Evolutionary conservation across 768 basidiomycete species (phyloP).

Genomic region (Phanerodontia chrysosporium): DNA sequence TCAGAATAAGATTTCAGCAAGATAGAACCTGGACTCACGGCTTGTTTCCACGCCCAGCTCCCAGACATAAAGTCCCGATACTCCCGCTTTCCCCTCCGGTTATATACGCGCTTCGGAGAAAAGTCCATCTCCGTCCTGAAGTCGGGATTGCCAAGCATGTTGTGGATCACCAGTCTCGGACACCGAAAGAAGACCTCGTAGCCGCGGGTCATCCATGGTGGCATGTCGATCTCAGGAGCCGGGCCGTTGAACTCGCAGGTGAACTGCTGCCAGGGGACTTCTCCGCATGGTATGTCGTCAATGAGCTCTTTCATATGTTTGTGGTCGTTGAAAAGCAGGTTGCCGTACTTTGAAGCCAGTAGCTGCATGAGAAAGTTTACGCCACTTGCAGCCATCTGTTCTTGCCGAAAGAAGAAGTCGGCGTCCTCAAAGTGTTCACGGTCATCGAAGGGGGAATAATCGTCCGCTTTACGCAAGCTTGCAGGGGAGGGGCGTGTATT

Average conservation of each 20-base stretch:
- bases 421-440: slow-evolving; percentile 1
- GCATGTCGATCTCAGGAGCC: slow-evolving; percentile 7
- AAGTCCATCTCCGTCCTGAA: slow-evolving; percentile 20
- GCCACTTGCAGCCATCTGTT: neutral
- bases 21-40: slow-evolving; percentile 1
- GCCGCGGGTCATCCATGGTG: slow-evolving; percentile 16
- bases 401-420: slow-evolving; percentile 1
- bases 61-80: slow-evolving; percentile 11
- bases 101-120: neutral
- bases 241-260: slow-evolving; percentile 15
- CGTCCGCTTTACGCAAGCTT: neutral
- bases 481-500: neutral
- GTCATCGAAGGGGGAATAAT: slow-evolving; percentile 2
- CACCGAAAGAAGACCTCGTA: slow-evolving; percentile 28
- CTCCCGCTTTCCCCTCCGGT: neutral
- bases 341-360: neutral
- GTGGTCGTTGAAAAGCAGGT: neutral
- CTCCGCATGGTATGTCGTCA: slow-evolving; percentile 23
- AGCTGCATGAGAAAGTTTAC: slow-evolving; percentile 6
- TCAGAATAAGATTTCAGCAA: neutral
- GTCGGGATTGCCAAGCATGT: slow-evolving; percentile 22
- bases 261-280: slow-evolving; percentile 27
- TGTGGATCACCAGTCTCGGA: slow-evolving; percentile 9
- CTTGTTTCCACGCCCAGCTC: slow-evolving; percentile 12
- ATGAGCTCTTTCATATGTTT: slow-evolving; percentile 23